phyloP scores from a whole-genome alignment of 148 eudicot genomes.

The Euryodendron excelsum region DNA sequence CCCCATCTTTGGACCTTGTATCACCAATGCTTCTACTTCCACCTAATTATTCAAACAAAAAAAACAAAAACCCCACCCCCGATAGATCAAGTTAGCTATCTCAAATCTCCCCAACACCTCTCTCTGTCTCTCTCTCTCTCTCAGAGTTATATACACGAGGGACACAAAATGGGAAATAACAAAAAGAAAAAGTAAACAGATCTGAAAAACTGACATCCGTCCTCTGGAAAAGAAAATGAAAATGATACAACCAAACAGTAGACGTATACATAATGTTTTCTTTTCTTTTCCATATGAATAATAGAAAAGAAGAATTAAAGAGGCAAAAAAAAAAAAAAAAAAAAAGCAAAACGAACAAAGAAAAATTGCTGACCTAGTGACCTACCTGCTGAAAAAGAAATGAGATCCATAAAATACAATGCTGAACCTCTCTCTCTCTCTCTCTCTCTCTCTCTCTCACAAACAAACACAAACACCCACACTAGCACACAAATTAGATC shows the following conservation, averaged over 20 bases:
- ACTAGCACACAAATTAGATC: not conserved
- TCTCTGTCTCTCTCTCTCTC: too few species aligned
- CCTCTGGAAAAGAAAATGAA: constrained; percentile 1
- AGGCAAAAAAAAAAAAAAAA: not conserved
- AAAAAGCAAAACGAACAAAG: not conserved
- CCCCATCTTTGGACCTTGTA: constrained; percentile 52
- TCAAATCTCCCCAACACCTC: not conserved
- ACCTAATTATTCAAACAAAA: constrained; percentile 24
- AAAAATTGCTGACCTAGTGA: not conserved
- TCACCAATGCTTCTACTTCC: constrained; percentile 54
- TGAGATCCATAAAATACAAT: too few species aligned
- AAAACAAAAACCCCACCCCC: not conserved
- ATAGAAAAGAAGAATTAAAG: too few species aligned
- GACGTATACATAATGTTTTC: not conserved
- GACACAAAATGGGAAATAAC: not conserved
- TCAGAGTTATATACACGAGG: not conserved
- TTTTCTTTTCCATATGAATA: not conserved
- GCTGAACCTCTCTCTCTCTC: too few species aligned
- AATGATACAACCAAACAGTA: not conserved
- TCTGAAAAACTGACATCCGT: not conserved
- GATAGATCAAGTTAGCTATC: too few species aligned
- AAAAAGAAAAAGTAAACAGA: not conserved
- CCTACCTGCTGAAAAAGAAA: too few species aligned
- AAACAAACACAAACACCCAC: not conserved
- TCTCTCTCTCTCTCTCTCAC: not conserved